Conservation (phyloP, 768 basidiomycete genomes). For the Fistulinella prunicolor region DNA sequence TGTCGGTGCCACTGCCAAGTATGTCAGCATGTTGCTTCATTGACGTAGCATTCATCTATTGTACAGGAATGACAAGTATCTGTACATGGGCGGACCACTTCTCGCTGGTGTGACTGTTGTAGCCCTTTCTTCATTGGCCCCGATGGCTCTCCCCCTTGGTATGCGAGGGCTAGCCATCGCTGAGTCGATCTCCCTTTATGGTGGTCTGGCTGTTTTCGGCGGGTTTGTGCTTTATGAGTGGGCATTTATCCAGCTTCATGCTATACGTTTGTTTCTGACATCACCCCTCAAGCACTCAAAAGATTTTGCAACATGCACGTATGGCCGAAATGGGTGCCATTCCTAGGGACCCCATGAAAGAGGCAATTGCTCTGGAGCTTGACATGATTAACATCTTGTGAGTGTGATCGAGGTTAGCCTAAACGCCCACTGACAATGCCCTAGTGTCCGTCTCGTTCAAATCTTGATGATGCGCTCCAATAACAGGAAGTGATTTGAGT, state of each 20-base stretch:
- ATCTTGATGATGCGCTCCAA: slow-evolving; percentile 65
- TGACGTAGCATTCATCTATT: background rate
- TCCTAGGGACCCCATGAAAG: slow-evolving; percentile 70
- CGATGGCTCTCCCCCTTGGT: slow-evolving; percentile 84
- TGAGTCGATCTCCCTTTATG: slow-evolving; percentile 80
- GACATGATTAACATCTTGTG: slow-evolving; percentile 92
- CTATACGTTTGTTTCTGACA: background rate
- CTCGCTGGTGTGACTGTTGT: slow-evolving; percentile 88
- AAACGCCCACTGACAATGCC: slow-evolving; percentile 11
- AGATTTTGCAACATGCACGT: slow-evolving; percentile 74
- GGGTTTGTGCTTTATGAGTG: slow-evolving; percentile 88
- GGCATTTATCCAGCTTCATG: slow-evolving; percentile 21
- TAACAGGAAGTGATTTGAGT: slow-evolving; percentile 48
- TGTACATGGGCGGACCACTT: slow-evolving; percentile 84
- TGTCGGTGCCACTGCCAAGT: slow-evolving; percentile 85
- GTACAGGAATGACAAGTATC: slow-evolving; percentile 69
- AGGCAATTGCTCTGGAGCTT: slow-evolving; percentile 75
- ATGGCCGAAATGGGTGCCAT: slow-evolving; percentile 66
- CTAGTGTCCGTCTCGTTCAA: slow-evolving; percentile 76
- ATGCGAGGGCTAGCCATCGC: slow-evolving; percentile 71
- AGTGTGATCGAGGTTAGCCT: slow-evolving; percentile 21
- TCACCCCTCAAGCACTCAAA: slow-evolving; percentile 57
- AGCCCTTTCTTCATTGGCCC: slow-evolving; percentile 81
- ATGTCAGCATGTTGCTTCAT: slow-evolving; percentile 14
- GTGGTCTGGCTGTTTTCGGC: slow-evolving; percentile 83